These are phyloP conservation scores for Macrotyloma uniflorum DNA, from an alignment of 306 rosid species.

Conservation along the genomic window DNA sequence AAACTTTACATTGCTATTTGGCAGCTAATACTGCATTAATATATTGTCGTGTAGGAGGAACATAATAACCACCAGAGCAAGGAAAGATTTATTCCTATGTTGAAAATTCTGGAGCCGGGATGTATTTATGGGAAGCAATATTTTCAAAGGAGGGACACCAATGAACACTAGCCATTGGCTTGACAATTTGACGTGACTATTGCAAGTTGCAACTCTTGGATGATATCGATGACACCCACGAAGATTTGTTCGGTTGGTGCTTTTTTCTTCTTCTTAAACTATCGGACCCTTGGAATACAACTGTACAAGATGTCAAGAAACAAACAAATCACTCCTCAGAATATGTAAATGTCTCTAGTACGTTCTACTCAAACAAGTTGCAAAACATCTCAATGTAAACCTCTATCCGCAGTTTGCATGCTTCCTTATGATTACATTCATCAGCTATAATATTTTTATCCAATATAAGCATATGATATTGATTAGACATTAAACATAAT, in stretches of 20 bases:
- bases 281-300: not conserved
- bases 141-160: not conserved
- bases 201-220: slow-evolving; percentile 13
- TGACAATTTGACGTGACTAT: slow-evolving; percentile 7
- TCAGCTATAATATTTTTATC: not conserved
- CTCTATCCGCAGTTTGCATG: too few species aligned
- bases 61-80: not conserved
- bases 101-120: not conserved
- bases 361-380: not conserved
- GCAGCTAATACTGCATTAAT: too few species aligned
- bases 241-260: slow-evolving; percentile 15
- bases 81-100: not conserved
- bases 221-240: not conserved
- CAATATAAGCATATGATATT: not conserved
- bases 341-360: not conserved
- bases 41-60: not conserved
- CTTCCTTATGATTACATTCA: too few species aligned
- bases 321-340: not conserved
- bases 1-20: not conserved
- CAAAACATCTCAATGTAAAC: not conserved
- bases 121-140: not conserved
- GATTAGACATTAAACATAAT: not conserved
- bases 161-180: not conserved
- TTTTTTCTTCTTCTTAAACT: not conserved
- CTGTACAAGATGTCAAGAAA: slow-evolving; percentile 1